Base-by-base conservation (phyloP, 2,329 filamentous ascomycete genomes). In the Fusarium fracticaudum region DNA sequence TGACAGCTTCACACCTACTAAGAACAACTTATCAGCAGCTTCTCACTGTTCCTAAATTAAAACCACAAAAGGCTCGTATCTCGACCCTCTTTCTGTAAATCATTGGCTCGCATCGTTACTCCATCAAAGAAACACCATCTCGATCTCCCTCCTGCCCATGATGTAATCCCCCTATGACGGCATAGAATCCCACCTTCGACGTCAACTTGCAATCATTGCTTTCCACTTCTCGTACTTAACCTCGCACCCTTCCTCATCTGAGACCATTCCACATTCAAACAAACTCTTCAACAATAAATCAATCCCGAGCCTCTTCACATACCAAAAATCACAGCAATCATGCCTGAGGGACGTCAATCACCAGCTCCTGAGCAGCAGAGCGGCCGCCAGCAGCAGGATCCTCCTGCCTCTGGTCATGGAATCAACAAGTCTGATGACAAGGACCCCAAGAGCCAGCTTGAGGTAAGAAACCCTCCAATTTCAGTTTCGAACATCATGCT, bases 261-360 rank as follows among this genome's bases (percentile, higher is more conserved):
- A 44, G 40, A 63, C 61, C 18, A 45, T 65, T 65, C 40, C 47
- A 41, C 15, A 37, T 54, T 29, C 37, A 65, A 68, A 29, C 26
- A 67, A 51, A 38, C 35, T 26, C 33, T 22, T 41, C 29, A 53
- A 22, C 22, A 22, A 18, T 26, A 33, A 35, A 8, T n/a, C 29
- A 53, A 29, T 15, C 33, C 13, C 29, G 57, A 47, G 15, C 38
- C 26, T 47, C 54, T 44, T 57, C 45, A 41, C 29, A n/a, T n/a
- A 67, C 53, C 40, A 55, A 48, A 70, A 60, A 59, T 57, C 73
- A 82, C 74, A 78, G 77, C 74, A 70, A 91, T 74, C 79, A 94
- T 94, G 92, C 91, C 93, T 79, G 83, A 89, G 83, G 93, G 93
- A 81, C 91, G 91, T 80, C 89, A 97, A 84, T 97, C 94, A 38